phyloP scores from a whole-genome alignment of 352 stramenopile species.

The Globisporangium viniferum region DNA sequence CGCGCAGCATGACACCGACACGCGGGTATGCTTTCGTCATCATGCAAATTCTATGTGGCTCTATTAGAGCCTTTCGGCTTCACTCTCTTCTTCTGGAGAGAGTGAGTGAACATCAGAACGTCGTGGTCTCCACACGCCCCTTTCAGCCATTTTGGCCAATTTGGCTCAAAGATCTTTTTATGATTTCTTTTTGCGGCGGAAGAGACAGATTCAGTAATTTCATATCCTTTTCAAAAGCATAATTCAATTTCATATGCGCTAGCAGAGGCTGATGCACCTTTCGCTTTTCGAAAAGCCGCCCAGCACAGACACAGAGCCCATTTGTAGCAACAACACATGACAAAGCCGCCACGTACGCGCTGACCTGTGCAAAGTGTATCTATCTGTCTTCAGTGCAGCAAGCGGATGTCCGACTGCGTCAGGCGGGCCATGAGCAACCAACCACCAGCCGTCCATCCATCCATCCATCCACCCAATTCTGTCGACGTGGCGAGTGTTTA shows the following conservation, averaged over 20 bases:
- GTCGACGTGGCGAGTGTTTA: not conserved
- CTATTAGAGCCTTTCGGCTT: not conserved
- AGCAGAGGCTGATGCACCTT: not conserved
- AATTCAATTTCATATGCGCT: not conserved
- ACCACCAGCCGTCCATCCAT: not conserved
- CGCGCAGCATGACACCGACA: not conserved
- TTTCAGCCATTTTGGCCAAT: too few species aligned
- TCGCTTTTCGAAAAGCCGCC: not conserved
- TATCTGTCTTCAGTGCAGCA: not conserved
- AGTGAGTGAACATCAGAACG: not conserved
- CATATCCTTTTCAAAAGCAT: not conserved
- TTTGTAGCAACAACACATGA: not conserved
- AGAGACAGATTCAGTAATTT: not conserved
- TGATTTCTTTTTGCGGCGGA: not conserved
- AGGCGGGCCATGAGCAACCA: not conserved
- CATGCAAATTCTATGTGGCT: not conserved
- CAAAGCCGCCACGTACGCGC: not conserved
- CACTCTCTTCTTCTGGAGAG: not conserved
- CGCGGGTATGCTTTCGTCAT: not conserved
- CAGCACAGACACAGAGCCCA: slow-evolving; percentile 13
- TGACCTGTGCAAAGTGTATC: not conserved
- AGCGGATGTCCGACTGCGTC: not conserved
- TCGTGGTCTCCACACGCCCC: not conserved
- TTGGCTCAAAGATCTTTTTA: not conserved
- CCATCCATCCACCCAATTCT: not conserved